phyloP scores from a whole-genome alignment of 2,329 filamentous ascomycete species.

The Fusarium anguioides region DNA sequence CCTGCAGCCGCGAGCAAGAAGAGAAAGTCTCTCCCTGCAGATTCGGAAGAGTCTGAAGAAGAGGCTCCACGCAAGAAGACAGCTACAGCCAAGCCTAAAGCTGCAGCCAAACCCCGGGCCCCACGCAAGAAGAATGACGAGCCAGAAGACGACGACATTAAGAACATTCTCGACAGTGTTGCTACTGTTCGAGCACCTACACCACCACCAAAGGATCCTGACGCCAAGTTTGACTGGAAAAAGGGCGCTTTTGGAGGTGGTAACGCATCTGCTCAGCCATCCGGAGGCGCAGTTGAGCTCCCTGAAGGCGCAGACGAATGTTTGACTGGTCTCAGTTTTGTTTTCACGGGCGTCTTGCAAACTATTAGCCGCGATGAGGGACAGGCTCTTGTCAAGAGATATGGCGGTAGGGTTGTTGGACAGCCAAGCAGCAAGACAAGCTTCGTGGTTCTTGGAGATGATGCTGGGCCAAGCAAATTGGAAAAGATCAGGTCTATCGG shows the following conservation, averaged over 20 bases:
- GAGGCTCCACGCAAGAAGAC: slow-evolving; percentile 70
- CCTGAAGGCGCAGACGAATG: slow-evolving; percentile 90
- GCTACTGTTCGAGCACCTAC: slow-evolving; percentile 85
- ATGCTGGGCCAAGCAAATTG: slow-evolving; percentile 94
- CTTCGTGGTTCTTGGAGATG: slow-evolving; percentile 89
- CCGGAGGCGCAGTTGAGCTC: slow-evolving; percentile 74
- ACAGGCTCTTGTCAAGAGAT: slow-evolving; percentile 86
- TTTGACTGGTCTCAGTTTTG: slow-evolving; percentile 87
- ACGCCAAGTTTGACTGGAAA: slow-evolving; percentile 83
- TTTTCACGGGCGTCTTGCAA: slow-evolving; percentile 91
- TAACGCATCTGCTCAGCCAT: slow-evolving; percentile 70
- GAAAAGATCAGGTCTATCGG: slow-evolving; percentile 82
- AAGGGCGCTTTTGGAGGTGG: slow-evolving; percentile 68
- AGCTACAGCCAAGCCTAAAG: slow-evolving; percentile 67
- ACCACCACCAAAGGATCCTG: slow-evolving; percentile 77
- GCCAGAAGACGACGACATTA: slow-evolving; percentile 75
- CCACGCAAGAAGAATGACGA: slow-evolving; percentile 73
- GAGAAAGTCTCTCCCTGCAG: slow-evolving; percentile 66
- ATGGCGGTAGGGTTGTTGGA: slow-evolving; percentile 89
- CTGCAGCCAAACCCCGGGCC: slow-evolving; percentile 69
- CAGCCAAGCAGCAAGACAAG: slow-evolving; percentile 93
- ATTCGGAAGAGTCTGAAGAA: slow-evolving; percentile 68
- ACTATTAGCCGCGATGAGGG: slow-evolving; percentile 86
- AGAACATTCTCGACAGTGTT: slow-evolving; percentile 89
- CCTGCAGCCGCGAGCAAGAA: slow-evolving; percentile 58